These are phyloP conservation scores for Periconia macrospinosa DNA, from an alignment of 2,329 filamentous ascomycete genomes.

Conservation along the genomic window DNA sequence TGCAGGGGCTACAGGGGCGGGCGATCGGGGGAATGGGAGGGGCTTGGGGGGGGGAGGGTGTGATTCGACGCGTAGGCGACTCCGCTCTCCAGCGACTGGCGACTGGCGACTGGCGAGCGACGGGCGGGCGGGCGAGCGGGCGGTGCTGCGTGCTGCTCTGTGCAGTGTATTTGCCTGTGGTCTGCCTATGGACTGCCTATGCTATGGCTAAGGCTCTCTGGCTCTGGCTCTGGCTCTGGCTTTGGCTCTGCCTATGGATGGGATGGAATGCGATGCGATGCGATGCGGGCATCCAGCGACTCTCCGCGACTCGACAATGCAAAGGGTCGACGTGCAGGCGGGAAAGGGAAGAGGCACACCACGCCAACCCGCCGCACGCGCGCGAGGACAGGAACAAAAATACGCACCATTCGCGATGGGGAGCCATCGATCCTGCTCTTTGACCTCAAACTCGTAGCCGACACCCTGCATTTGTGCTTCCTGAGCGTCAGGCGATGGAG, in stretches of 20 bases:
- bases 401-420: conserved; percentile 99
- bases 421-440: conserved; percentile 99
- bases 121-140: too few relatives aligned
- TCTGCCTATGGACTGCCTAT: too few relatives aligned
- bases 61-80: conserved; percentile 52
- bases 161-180: too few relatives aligned
- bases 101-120: too few relatives aligned
- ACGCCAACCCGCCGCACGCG: too few relatives aligned
- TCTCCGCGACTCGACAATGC: conserved; percentile 46
- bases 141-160: too few relatives aligned
- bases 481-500: conserved; percentile 83
- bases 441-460: conserved; percentile 95
- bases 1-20: conserved; percentile 41
- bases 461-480: conserved; percentile 75
- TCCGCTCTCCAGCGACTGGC: conserved; percentile 16
- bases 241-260: too few relatives aligned
- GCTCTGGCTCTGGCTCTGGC: too few relatives aligned
- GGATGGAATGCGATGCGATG: not conserved
- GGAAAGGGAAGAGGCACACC: conserved; percentile 25
- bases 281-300: conserved; percentile 49
- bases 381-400: conserved; percentile 24
- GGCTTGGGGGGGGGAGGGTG: conserved; percentile 27
- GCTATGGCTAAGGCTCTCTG: too few relatives aligned
- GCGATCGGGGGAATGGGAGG: conserved; percentile 33
- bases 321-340: conserved; percentile 43